Evolutionary conservation across 257 asterid genomes (phyloP).

Genomic region (Gynochthodes officinalis): DNA sequence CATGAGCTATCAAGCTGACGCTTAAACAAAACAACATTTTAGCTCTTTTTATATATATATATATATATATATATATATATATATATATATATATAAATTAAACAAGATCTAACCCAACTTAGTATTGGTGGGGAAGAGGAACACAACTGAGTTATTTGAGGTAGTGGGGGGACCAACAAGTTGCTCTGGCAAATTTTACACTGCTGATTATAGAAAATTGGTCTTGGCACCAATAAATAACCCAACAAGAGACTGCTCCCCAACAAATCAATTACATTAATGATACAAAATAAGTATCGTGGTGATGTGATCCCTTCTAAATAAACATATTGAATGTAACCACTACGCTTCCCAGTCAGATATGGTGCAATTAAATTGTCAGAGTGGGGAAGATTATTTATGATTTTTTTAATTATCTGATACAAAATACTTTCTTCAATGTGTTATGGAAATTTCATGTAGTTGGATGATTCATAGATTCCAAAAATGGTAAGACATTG

Average conservation of each 20-base stretch:
- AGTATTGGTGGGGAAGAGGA: neutral
- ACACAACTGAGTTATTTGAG: neutral
- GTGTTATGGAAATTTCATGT: neutral
- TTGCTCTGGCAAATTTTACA: neutral
- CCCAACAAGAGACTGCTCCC: neutral
- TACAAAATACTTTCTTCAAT: neutral
- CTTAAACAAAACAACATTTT: neutral
- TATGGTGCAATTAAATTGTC: neutral
- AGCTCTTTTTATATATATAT: too few species aligned
- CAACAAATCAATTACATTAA: neutral
- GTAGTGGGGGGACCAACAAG: neutral
- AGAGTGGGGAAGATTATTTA: neutral
- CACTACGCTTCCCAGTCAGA: too few species aligned
- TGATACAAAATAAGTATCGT: too few species aligned
- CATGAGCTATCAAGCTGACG: neutral
- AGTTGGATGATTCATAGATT: too few species aligned
- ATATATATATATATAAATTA: too few species aligned
- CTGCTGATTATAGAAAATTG: neutral
- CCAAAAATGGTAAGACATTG: neutral
- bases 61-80: too few species aligned
- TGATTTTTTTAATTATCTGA: too few species aligned
- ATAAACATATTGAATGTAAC: neutral
- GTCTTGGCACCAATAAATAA: neutral
- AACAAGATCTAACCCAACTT: neutral
- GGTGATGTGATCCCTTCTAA: neutral